Conservation (phyloP, 176 grass and related monocot genomes). For the Leersia perrieri region DNA sequence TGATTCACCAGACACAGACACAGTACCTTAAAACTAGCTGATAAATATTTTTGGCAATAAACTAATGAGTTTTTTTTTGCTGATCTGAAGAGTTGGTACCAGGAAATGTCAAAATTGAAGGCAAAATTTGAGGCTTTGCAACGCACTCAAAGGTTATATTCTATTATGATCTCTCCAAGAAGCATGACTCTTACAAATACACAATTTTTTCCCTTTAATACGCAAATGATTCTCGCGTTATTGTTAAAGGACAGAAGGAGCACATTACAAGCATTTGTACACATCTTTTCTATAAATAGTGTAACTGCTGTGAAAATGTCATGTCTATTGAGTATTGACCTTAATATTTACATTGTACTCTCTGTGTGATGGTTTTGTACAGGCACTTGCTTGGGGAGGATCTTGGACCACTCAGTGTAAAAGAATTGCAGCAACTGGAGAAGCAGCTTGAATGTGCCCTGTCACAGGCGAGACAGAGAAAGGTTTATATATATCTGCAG, state of each 20-base stretch:
- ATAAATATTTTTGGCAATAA: neutral
- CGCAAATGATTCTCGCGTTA: neutral
- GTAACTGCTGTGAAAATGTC: neutral
- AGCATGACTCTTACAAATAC: neutral
- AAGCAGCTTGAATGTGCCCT: constrained; percentile 89
- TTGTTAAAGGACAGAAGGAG: neutral
- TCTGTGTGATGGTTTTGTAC: neutral
- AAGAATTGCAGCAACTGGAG: constrained; percentile 93
- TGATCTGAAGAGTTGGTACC: constrained; percentile 68
- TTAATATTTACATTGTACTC: neutral
- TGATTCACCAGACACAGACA: neutral
- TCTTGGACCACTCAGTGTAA: constrained; percentile 86
- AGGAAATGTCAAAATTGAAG: constrained; percentile 95
- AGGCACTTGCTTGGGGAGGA: constrained; percentile 98
- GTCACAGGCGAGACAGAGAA: constrained; percentile 77
- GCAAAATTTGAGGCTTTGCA: constrained; percentile 84
- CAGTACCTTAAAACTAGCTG: neutral
- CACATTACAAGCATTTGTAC: neutral
- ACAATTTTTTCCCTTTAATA: neutral
- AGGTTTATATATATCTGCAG: constrained; percentile 35
- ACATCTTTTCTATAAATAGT: neutral
- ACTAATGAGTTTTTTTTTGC: neutral
- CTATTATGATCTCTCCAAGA: neutral
- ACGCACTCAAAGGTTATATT: constrained; percentile 76
- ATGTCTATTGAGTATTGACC: neutral